phyloP scores from a whole-genome alignment of 345 rosid species.

The Rhodomyrtus tomentosa region DNA sequence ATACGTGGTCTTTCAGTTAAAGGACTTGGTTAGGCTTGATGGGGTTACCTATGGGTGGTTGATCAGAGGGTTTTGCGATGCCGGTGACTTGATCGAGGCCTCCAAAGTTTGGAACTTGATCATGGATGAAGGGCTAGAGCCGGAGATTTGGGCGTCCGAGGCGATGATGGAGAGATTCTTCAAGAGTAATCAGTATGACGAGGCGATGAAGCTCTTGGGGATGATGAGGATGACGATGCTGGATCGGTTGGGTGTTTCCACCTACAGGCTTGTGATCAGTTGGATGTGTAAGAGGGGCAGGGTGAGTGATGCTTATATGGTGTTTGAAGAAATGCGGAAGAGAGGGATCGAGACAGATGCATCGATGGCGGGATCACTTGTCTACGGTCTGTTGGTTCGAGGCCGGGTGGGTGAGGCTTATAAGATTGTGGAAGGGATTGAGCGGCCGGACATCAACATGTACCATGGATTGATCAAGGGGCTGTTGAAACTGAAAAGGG shows the following conservation, averaged over 20 bases:
- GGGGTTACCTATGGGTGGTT: conserved; percentile 50
- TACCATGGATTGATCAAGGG: conserved; percentile 77
- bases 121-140: conserved; percentile 60
- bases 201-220: conserved; percentile 59
- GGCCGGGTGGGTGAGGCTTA: conserved; percentile 52
- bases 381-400: conserved; percentile 46
- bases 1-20: conserved; percentile 42
- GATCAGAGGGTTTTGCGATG: conserved; percentile 53
- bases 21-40: conserved; percentile 36
- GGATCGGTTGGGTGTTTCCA: conserved; percentile 45
- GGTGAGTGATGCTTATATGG: conserved; percentile 20
- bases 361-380: conserved; percentile 24
- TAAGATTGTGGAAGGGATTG: conserved; percentile 16
- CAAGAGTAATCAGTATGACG: conserved; percentile 42
- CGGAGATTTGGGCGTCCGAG: conserved; percentile 41
- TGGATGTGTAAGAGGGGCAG: conserved; percentile 75
- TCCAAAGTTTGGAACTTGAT: conserved; percentile 69
- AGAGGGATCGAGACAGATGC: conserved; percentile 49
- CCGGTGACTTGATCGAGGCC: conserved; percentile 64
- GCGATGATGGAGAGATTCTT: conserved; percentile 54
- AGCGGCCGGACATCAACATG: conserved; percentile 47
- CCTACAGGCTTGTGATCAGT: conserved; percentile 51
- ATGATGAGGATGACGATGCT: conserved; percentile 33
- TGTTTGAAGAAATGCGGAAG: conserved; percentile 64
- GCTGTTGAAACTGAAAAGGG: conserved; percentile 42